These are phyloP conservation scores for Naganishia sp. DNA, from an alignment of 1,284 basidiomycete genomes.

Conservation along the genomic window DNA sequence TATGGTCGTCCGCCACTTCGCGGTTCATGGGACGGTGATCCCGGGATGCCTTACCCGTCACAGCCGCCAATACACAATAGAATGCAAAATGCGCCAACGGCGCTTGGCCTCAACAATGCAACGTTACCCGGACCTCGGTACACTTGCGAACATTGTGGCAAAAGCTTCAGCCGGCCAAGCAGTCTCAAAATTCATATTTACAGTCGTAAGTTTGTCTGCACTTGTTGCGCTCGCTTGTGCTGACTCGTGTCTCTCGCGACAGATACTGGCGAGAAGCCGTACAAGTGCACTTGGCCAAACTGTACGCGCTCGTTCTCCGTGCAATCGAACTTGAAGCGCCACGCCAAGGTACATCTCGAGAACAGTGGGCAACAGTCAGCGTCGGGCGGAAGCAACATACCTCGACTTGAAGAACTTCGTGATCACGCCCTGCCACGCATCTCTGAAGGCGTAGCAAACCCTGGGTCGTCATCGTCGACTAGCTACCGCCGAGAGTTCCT, in stretches of 20 bases:
- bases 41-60: slow-evolving; percentile 1
- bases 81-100: slow-evolving; percentile 3
- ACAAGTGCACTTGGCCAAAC: slow-evolving; percentile 30
- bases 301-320: slow-evolving; percentile 33
- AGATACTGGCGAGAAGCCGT: slow-evolving; percentile 35
- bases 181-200: slow-evolving; percentile 33
- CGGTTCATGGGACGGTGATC: slow-evolving; percentile 2
- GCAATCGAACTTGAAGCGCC: slow-evolving; percentile 35
- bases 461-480: not conserved
- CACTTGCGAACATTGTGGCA: slow-evolving; percentile 32
- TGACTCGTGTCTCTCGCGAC: not conserved
- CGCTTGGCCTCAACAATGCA: not conserved
- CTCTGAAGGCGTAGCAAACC: not conserved
- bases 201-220: slow-evolving; percentile 25
- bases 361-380: slow-evolving; percentile 12
- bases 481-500: slow-evolving; percentile 3
- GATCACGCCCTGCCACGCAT: not conserved
- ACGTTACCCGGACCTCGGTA: slow-evolving; percentile 32
- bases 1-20: not conserved
- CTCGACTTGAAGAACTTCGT: not conserved
- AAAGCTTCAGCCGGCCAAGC: slow-evolving; percentile 34
- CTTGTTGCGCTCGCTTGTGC: not conserved
- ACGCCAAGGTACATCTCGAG: slow-evolving; percentile 33
- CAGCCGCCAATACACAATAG: slow-evolving; percentile 1
- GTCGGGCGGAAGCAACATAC: not conserved